Percentiles rank a stretch among this genome's conserved stretches.
Evolutionary conservation across 345 rosid genomes (phyloP).

Genomic region (Rhodamnia rubescens): DNA sequence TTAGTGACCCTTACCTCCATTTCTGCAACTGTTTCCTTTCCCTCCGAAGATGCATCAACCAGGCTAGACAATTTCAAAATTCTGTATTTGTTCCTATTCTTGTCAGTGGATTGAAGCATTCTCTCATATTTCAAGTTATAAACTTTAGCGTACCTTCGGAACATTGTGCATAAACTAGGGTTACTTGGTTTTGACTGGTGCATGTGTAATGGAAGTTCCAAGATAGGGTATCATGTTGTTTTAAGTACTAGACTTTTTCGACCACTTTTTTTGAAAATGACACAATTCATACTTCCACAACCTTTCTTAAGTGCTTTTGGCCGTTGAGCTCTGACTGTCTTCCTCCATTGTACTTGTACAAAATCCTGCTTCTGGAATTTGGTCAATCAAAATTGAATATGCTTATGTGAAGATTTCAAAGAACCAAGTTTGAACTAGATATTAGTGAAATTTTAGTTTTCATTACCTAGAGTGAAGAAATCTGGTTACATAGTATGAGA

Average conservation of each 20-base stretch:
- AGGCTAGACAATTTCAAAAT: neutral
- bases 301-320: neutral
- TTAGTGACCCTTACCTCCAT: slow-evolving; percentile 14
- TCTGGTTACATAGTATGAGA: neutral
- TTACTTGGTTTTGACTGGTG: neutral
- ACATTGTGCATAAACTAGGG: neutral
- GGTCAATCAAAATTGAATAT: neutral
- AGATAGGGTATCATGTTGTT: neutral
- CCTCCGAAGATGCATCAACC: neutral
- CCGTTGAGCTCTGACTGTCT: neutral
- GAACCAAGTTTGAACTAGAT: neutral
- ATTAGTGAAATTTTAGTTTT: neutral
- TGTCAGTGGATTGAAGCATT: neutral
- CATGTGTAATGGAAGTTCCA: neutral
- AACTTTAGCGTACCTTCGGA: neutral
- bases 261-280: neutral
- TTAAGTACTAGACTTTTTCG: neutral
- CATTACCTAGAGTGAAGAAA: neutral
- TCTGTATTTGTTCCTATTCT: neutral
- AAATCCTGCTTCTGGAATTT: neutral
- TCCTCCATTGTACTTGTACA: neutral
- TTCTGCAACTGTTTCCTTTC: neutral
- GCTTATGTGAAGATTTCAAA: neutral
- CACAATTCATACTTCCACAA: neutral
- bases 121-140: neutral